Evolutionary conservation across 2,329 filamentous ascomycete genomes (phyloP).

Genomic region (Trichophaea hybrida): DNA sequence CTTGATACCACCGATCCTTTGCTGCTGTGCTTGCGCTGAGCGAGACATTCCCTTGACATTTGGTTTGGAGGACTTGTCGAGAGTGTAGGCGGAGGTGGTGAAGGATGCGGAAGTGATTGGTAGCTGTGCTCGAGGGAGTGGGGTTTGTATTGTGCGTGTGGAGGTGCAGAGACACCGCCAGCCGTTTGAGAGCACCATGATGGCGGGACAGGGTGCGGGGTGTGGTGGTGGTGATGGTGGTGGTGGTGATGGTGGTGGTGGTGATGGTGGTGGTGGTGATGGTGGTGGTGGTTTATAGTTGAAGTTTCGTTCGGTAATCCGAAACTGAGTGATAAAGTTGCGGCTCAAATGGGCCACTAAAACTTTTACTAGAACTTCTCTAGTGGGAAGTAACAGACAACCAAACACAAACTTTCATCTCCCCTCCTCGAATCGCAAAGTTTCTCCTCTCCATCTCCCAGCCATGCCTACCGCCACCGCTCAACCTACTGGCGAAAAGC

Average conservation of each 20-base stretch:
- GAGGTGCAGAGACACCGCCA: conserved; percentile 24
- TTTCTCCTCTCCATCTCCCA: neutral
- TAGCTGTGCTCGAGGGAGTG: conserved; percentile 3
- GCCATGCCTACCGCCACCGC: neutral
- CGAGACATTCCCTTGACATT: conserved; percentile 1
- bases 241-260: neutral
- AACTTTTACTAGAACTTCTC: neutral
- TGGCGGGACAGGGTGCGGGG: neutral
- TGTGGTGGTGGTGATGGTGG: neutral
- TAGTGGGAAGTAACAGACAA: too few relatives aligned
- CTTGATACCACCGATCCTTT: neutral
- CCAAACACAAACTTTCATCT: neutral
- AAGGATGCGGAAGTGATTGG: conserved; percentile 8
- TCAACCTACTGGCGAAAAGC: neutral
- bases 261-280: neutral
- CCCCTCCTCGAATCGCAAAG: neutral
- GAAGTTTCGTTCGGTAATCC: neutral
- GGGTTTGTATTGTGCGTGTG: conserved; percentile 8
- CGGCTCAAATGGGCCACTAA: neutral
- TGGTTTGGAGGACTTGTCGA: conserved; percentile 10
- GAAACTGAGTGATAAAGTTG: neutral
- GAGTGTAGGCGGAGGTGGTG: conserved; percentile 16
- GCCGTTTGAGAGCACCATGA: conserved; percentile 22
- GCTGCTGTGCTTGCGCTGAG: neutral
- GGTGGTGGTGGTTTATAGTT: neutral